Conservation (phyloP, 441 rosid species). For the Manihot esculenta region DNA sequence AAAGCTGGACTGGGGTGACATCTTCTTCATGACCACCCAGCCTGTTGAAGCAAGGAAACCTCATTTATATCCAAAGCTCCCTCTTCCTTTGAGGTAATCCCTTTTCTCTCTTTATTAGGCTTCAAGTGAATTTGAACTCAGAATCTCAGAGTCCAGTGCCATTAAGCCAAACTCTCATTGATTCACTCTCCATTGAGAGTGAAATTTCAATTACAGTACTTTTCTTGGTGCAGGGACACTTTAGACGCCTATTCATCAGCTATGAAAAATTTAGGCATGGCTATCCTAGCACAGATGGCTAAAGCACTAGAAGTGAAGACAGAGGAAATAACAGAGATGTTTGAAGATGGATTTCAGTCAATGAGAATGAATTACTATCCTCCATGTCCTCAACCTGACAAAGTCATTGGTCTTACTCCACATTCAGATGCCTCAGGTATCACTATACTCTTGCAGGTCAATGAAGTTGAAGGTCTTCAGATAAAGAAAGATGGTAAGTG, state of each 20-base stretch:
- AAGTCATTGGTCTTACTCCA: conserved; percentile 31
- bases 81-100: conserved; percentile 42
- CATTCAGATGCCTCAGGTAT: conserved; percentile 34
- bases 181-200: neutral
- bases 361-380: conserved; percentile 59
- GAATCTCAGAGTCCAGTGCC: too few species aligned
- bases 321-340: conserved; percentile 36
- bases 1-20: conserved; percentile 53
- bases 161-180: too few species aligned
- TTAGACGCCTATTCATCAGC: conserved; percentile 40
- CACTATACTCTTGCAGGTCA: conserved; percentile 39
- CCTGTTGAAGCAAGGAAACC: conserved; percentile 41
- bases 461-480: conserved; percentile 47
- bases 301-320: conserved; percentile 30
- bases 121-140: too few species aligned
- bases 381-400: conserved; percentile 34
- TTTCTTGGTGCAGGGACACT: conserved; percentile 24
- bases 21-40: conserved; percentile 37
- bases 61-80: conserved; percentile 47
- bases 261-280: conserved; percentile 33
- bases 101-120: neutral
- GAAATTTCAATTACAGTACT: neutral
- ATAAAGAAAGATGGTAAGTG: conserved; percentile 36
- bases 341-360: conserved; percentile 41
- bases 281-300: conserved; percentile 32